Evolutionary conservation across 768 basidiomycete species (phyloP).

Genomic region (Lactifluus hygrophoroides): DNA sequence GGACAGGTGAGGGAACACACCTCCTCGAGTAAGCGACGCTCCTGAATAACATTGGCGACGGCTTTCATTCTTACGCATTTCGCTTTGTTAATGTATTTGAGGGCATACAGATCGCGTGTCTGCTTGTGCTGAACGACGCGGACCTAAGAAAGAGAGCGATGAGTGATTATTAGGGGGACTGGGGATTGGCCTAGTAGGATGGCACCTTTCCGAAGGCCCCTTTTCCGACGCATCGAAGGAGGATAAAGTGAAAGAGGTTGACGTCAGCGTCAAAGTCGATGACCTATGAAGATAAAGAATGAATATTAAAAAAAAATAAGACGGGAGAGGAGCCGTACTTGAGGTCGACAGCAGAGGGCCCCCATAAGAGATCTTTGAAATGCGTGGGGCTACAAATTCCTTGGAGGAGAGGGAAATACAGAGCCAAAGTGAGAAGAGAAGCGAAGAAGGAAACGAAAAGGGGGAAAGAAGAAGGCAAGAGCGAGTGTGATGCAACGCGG

Average conservation of each 20-base stretch:
- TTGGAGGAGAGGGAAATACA: constrained; percentile 1
- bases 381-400: not conserved
- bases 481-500: constrained; percentile 4
- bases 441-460: constrained; percentile 11
- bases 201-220: constrained; percentile 95
- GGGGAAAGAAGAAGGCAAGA: constrained; percentile 10
- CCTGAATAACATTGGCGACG: constrained; percentile 94
- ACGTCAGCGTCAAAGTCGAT: constrained; percentile 94
- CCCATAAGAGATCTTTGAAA: constrained; percentile 46
- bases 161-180: constrained; percentile 15
- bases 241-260: constrained; percentile 94
- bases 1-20: constrained; percentile 32
- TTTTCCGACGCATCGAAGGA: constrained; percentile 94
- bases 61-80: constrained; percentile 99
- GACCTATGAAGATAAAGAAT: constrained; percentile 41
- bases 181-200: not conserved
- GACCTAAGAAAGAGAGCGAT: constrained; percentile 47
- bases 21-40: constrained; percentile 91
- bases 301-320: not conserved
- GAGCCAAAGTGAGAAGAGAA: not conserved
- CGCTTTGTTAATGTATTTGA: constrained; percentile 99
- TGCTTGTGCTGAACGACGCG: constrained; percentile 99
- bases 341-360: constrained; percentile 76
- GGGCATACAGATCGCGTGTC: constrained; percentile 90
- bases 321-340: constrained; percentile 37